Base-by-base conservation (phyloP, 2,329 filamentous ascomycete genomes). In the Cercospora sp. region DNA sequence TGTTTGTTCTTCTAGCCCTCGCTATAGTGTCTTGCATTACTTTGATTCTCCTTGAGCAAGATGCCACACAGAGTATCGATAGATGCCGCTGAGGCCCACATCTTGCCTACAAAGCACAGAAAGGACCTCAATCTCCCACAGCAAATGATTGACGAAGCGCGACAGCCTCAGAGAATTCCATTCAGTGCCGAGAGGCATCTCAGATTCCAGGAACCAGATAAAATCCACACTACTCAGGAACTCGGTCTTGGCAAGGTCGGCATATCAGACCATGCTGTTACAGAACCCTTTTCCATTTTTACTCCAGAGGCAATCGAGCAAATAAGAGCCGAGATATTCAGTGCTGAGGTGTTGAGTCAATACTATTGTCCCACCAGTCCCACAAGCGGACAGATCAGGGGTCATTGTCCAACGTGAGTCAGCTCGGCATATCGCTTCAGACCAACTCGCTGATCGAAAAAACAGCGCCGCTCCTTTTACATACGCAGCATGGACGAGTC, bases 241-340 rank as follows among this genome's bases (percentile, higher is more conserved):
- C 55, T 65, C 13, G 63, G 63, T 8, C 45, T 60, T 18, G 39
- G 55, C 23, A 20, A 48, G 12, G 81, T 80, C 60, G 89, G 88
- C 4, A 82, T 91, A 28, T 91, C 89, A 1, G 83, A 84, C 1
- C 81, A 87, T 60, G 89, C 87, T 12, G 87, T 89, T 62, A 89
- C 88, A 0, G 86, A 90, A 67, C 87, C 88, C 0, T 91, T 91
- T 76, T 82, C 82, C 3, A 81, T 91, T 26, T 91, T 91, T 77
- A 86, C 86, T 10, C 74, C 82, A 33, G 87, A 89, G 58, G 88
- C 88, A 1, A 82, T 91, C 61, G 28, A 36, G 20, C 53, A 65
- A 28, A 60, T 60, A 8, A 28, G 63, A 42, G 63, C 57, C 31
- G 78, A 85, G 73, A 83, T 85, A 62, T 90, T 91, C 84, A 83